Base-by-base conservation (phyloP, 2,329 filamentous ascomycete genomes). In the Botryotinia convoluta region DNA sequence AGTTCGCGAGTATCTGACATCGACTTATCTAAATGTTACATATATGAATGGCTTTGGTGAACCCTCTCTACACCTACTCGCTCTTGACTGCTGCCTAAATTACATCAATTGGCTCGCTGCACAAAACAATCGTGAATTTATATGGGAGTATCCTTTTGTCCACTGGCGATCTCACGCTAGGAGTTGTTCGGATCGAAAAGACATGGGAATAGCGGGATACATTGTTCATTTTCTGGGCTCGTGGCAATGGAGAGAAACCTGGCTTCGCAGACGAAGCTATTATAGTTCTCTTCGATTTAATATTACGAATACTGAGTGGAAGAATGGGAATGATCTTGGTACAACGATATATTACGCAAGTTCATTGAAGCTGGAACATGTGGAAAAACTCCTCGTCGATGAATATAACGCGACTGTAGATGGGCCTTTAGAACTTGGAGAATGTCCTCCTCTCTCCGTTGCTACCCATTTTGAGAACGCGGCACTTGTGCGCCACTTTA, bases 1-100 rank as follows among this genome's bases (percentile, higher is more conserved):
- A 45, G n/a, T 69, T 10, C 37, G 37, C 18, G 45, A 69, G 14
- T 69, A 42, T 26, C 67, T 69, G 5, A 57, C 20, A 35, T 69
- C 67, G 7, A 18, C 29, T 35, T 7, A 35, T 18, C 2, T 20
- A 7, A 42, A 42, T 16, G 1, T 29, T 2, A 35, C 8, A 20
- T 48, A 7, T 20, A 48, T 65, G n/a, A 14, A 42, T 4, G n/a
- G 18, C n/a, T 69, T 69, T 16, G 16, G 3, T 22, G 35, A 42
- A 14, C 48, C 16, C 10, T 18, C 42, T 60, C 4, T 60, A 59
- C 35, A 60, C 7, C 20, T 44, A 10, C 60, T 69, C 3, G 37
- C 67, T 18, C 32, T 57, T 42, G 39, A 44, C 22, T 51, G 48
- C 26, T 69, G 67, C 37, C 22, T 60, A 7, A 69, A 69, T 29